Evolutionary conservation across 1,284 basidiomycete genomes (phyloP).

Genomic region (Puccinia polysora): DNA sequence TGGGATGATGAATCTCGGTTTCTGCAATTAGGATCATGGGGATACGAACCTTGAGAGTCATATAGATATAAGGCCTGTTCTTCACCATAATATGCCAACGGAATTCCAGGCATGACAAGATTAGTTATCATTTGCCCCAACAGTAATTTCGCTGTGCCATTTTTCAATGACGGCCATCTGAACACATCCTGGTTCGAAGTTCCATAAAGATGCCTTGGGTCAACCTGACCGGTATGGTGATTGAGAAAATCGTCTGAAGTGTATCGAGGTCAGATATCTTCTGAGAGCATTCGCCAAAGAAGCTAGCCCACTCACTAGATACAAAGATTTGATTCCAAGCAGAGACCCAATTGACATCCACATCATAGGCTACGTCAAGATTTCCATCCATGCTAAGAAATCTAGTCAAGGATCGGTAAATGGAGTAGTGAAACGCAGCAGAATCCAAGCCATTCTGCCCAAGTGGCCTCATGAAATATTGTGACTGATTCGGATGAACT

Average conservation of each 20-base stretch:
- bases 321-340: constrained; percentile 85
- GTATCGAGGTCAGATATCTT: not conserved
- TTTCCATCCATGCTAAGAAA: constrained; percentile 91
- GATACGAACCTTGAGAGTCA: constrained; percentile 36
- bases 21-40: constrained; percentile 62
- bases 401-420: constrained; percentile 73
- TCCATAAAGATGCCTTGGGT: constrained; percentile 78
- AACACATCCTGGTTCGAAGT: constrained; percentile 87
- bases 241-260: constrained; percentile 70
- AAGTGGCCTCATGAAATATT: constrained; percentile 72
- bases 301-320: constrained; percentile 54
- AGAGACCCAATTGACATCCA: constrained; percentile 71
- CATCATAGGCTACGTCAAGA: constrained; percentile 76
- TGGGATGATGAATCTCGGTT: too few species aligned
- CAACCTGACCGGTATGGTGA: constrained; percentile 62
- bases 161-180: constrained; percentile 78
- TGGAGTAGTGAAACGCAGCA: constrained; percentile 84
- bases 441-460: constrained; percentile 65
- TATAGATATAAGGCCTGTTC: constrained; percentile 43
- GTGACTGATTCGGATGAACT: constrained; percentile 59
- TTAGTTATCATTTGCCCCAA: constrained; percentile 71
- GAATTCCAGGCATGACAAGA: constrained; percentile 77
- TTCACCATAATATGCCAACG: constrained; percentile 58
- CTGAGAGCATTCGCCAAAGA: not conserved
- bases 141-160: constrained; percentile 70